Conservation (phyloP, 345 rosid species). For the Salix udensis region DNA sequence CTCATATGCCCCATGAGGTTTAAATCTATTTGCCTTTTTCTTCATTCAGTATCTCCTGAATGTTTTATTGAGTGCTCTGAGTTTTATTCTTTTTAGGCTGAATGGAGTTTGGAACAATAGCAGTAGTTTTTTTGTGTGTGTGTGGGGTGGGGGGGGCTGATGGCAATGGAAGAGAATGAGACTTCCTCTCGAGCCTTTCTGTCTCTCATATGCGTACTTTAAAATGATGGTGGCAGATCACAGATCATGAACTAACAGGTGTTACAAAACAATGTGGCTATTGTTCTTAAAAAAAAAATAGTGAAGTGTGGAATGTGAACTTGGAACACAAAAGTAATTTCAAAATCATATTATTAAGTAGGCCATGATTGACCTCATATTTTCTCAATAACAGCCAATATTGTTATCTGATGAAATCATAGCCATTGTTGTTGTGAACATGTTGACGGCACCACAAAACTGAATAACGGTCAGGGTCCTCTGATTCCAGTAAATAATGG, state of each 20-base stretch:
- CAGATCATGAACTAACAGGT: too few species aligned
- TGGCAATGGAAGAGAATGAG: too few species aligned
- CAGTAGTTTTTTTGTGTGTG: too few species aligned
- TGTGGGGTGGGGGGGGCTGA: too few species aligned
- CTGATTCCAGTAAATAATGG: neutral
- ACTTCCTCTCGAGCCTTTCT: too few species aligned
- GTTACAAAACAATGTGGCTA: too few species aligned
- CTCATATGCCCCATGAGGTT: slow-evolving; percentile 35
- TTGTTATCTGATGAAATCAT: neutral
- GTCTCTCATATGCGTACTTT: too few species aligned
- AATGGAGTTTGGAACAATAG: neutral
- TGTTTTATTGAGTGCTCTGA: neutral
- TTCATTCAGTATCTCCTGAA: neutral
- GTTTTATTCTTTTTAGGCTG: neutral
- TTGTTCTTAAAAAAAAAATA: too few species aligned
- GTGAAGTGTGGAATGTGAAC: too few species aligned
- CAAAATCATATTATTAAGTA: too few species aligned
- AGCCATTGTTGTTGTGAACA: neutral
- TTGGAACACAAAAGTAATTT: too few species aligned
- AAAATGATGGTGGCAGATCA: too few species aligned
- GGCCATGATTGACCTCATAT: neutral
- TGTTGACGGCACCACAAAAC: neutral
- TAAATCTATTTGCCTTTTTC: neutral
- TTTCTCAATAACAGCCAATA: neutral
- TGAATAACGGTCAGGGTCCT: neutral